These are phyloP conservation scores for Cyanidioschyzon merolae DNA, from an alignment of 23 red algal species.

Conservation along the genomic window DNA sequence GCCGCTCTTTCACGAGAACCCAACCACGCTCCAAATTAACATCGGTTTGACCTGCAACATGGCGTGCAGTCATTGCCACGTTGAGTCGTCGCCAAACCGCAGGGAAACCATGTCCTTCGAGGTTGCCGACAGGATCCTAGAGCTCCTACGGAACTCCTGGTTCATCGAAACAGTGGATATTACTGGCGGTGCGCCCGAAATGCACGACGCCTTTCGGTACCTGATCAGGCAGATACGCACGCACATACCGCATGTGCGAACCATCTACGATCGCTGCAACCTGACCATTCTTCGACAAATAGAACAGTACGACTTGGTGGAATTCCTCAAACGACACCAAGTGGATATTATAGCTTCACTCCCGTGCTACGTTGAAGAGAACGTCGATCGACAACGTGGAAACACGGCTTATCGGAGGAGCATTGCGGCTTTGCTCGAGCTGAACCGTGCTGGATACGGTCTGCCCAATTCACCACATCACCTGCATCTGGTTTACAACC, in stretches of 20 bases:
- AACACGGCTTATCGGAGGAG: constrained; percentile 64
- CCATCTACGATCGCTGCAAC: constrained; percentile 83
- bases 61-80: constrained; percentile 91
- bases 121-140: constrained; percentile 53
- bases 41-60: constrained; percentile 91
- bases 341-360: constrained; percentile 77
- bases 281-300: constrained; percentile 45
- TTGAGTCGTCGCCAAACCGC: constrained; percentile 81
- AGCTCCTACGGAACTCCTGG: constrained; percentile 28
- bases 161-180: constrained; percentile 62
- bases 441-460: constrained; percentile 71
- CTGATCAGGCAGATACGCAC: constrained; percentile 33
- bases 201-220: constrained; percentile 64
- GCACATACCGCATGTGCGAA: constrained; percentile 15
- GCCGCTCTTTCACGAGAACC: constrained; percentile 17
- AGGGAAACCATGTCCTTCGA: constrained; percentile 57
- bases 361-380: constrained; percentile 73
- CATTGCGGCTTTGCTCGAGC: constrained; percentile 46
- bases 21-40: constrained; percentile 80
- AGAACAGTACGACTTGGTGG: constrained; percentile 44
- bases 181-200: constrained; percentile 92
- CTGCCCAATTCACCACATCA: constrained; percentile 13
- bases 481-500: constrained; percentile 93
- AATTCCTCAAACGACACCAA: constrained; percentile 48
- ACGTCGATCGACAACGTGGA: constrained; percentile 80